phyloP scores from a whole-genome alignment of 169 alveolate genomes.

The Pseudocohnilembus persalinus region DNA sequence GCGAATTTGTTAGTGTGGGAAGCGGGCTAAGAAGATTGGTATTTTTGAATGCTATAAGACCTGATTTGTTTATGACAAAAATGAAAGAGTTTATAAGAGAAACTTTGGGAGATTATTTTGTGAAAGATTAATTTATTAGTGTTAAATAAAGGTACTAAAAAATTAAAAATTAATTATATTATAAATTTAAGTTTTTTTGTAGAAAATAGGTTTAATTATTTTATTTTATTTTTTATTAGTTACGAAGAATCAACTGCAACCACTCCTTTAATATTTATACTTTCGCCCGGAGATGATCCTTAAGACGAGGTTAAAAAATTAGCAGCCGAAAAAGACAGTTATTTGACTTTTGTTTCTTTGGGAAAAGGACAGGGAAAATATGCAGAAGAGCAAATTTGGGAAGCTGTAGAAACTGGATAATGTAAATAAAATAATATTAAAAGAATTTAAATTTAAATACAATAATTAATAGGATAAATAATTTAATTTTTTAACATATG shows the following conservation, averaged over 20 bases:
- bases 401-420: slow-evolving; percentile 69
- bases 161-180: too few relatives aligned
- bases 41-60: slow-evolving; percentile 76
- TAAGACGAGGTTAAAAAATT: slow-evolving; percentile 77
- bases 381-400: slow-evolving; percentile 77
- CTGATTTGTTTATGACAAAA: slow-evolving; percentile 75
- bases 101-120: slow-evolving; percentile 79
- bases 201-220: too few relatives aligned
- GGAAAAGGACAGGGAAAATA: slow-evolving; percentile 84
- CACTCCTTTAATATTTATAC: slow-evolving; percentile 81
- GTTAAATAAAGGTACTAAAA: neutral
- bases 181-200: too few relatives aligned
- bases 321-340: slow-evolving; percentile 68
- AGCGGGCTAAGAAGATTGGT: neutral
- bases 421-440: too few relatives aligned
- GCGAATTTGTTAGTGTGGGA: too few relatives aligned
- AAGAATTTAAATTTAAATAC: too few relatives aligned
- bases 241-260: slow-evolving; percentile 74
- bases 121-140: slow-evolving; percentile 67
- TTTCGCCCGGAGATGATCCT: slow-evolving; percentile 91
- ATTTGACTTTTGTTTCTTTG: slow-evolving; percentile 68
- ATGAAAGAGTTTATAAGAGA: slow-evolving; percentile 69
- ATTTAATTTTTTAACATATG: too few relatives aligned
- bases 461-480: too few relatives aligned
- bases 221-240: slow-evolving; percentile 54